Evolutionary conservation across 2,329 filamentous ascomycete species (phyloP), one percentile per base, ranked within the genome.

Genomic region (Albophoma yamanashiensis): DNA sequence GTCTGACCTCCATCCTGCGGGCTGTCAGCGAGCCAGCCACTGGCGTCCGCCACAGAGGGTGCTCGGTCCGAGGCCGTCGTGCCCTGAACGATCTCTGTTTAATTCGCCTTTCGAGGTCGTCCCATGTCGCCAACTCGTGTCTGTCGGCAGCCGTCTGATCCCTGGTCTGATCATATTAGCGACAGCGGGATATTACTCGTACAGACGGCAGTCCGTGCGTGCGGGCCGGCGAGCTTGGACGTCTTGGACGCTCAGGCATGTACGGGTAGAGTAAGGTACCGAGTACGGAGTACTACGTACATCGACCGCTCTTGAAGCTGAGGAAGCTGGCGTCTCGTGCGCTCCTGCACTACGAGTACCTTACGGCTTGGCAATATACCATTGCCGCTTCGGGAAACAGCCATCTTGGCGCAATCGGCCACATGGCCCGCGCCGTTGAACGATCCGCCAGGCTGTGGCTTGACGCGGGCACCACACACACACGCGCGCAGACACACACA

Each of bases 1-100:
- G 56, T 58, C 59, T 60, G 56, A 58, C 59, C 56, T 58, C 42
- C 53, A n/a, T 27, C 31, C 11, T 22, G 14, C 31, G 31, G 42
- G 42, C 27, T 22, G 31, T 58, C 38, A n/a, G 40, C 40, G 43
- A 38, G 42, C 42, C 42, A 20, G 11, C 36, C 36, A 47, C n/a
- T 50, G 56, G 40, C 40, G 38, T 20, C n/a, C 25, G 56, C 27
- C 40, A 47, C 56, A 47, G 20, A 22, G 3, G 50, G 50, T 20
- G 12, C 17, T 52, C 27, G 1, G n/a, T 45, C n/a, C 42, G 34
- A 15, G 47, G 27, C 27, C 6, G 47, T 12, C 3, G 34, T 36
- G 31, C 17, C 17, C 15, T 20, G 25, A 52, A 34, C 14, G 47
- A 15, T 5, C 47, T 52, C 45, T 20, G 27, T 3, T 20, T 53